A percentile compares a stretch with the other conserved stretches of the same genome.
Evolutionary conservation across 257 asterid genomes (phyloP).

Genomic region (Schizonepeta tenuifolia): DNA sequence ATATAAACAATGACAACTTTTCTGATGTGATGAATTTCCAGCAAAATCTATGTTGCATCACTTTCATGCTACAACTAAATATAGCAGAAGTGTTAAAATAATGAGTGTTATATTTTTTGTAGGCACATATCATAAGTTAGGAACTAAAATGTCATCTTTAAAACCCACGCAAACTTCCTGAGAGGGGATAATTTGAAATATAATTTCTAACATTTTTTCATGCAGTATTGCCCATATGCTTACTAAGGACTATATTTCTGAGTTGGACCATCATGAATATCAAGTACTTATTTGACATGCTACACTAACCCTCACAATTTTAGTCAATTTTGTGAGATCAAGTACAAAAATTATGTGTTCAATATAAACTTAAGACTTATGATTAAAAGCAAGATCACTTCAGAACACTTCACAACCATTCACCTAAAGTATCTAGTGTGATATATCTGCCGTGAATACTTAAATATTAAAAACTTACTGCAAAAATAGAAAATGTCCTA

Average conservation of each 20-base stretch:
- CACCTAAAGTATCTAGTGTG: not conserved
- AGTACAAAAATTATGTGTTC: not conserved
- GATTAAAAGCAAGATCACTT: not conserved
- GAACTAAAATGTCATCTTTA: not conserved
- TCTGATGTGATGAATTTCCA: not conserved
- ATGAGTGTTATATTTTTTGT: too few relatives aligned
- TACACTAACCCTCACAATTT: not conserved
- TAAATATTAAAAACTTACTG: not conserved
- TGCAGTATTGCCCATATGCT: not conserved
- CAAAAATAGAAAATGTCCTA: slow-evolving; percentile 9
- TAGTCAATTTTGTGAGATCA: not conserved
- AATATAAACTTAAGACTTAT: not conserved
- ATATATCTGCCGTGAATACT: not conserved
- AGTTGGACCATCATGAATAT: not conserved
- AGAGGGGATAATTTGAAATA: not conserved
- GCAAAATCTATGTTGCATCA: not conserved
- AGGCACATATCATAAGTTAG: too few relatives aligned
- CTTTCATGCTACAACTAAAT: too few relatives aligned
- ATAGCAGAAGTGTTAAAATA: too few relatives aligned
- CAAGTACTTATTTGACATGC: not conserved
- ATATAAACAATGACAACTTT: not conserved
- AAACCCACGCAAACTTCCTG: not conserved
- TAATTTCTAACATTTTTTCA: not conserved
- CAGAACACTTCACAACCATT: not conserved
- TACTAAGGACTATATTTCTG: not conserved